Percentiles rank a stretch among this genome's conserved stretches.
Evolutionary conservation across 441 rosid species (phyloP).

Genomic region (Gossypium davidsonii): DNA sequence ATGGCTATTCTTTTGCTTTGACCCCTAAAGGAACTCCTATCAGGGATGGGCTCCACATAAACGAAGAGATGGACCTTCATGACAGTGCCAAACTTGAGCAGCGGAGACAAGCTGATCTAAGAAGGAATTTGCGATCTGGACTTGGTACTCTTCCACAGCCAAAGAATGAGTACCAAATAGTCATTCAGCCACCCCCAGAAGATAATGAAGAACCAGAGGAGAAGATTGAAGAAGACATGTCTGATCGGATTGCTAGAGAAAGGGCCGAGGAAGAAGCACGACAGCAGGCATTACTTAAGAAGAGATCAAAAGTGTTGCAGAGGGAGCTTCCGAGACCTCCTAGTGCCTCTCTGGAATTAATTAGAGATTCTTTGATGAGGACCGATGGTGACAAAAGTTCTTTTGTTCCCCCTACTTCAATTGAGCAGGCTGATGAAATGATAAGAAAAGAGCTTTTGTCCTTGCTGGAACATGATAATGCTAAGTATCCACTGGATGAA

Average conservation of each 20-base stretch:
- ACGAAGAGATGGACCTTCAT: conserved; percentile 79
- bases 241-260: conserved; percentile 81
- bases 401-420: conserved; percentile 76
- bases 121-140: conserved; percentile 70
- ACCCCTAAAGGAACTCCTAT: conserved; percentile 94
- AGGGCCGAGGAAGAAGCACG: conserved; percentile 93
- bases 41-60: conserved; percentile 92
- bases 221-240: conserved; percentile 99
- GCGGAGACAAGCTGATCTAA: conserved; percentile 71
- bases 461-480: conserved; percentile 87
- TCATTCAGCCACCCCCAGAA: conserved; percentile 71
- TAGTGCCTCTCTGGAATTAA: conserved; percentile 74
- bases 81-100: conserved; percentile 74
- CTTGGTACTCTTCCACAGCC: conserved; percentile 81
- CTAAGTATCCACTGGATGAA: conserved; percentile 90
- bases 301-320: conserved; percentile 96
- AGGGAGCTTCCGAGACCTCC: conserved; percentile 97
- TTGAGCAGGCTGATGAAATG: conserved; percentile 92
- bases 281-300: conserved; percentile 74
- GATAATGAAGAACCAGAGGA: conserved; percentile 80
- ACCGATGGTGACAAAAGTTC: conserved; percentile 90
- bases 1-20: conserved; percentile 64
- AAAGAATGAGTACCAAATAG: conserved; percentile 87
- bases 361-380: conserved; percentile 70
- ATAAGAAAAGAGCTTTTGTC: conserved; percentile 68